Evolutionary conservation across 805 yeast genomes (phyloP), one percentile per base, ranked within the genome.

Genomic region (Lipomyces yamanashiensis): DNA sequence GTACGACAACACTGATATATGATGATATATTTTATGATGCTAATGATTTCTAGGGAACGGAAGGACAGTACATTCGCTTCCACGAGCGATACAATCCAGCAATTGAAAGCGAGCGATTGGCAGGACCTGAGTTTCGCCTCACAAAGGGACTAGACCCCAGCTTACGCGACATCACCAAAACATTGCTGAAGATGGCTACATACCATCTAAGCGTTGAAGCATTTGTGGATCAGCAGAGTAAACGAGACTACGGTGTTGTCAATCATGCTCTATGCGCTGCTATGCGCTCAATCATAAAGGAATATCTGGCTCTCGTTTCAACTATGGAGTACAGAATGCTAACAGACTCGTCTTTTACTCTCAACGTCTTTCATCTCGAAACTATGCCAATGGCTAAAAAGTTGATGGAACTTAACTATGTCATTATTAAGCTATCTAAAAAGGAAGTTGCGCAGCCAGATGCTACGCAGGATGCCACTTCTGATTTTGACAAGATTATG

Each of bases 81-180:
- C 81, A 87, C 39, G 88, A 85, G 49, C 78, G 80, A 21, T 90
- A 84, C 71, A 84, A 85, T 70, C 85, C 86, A 0, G 62, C 65
- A 0, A 72, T 75, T 40, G 76, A 74, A 9, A 77, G 75, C 13
- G 78, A 81, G 40, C 74, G 82, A 50, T 75, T 87, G 2, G 74
- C 73, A 13, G 96, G 96, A 0, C 96, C 96, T 0, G 93, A 88
- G 63, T 92, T 82, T 74, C 82, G 85, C 66, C 82, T 91, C 33
- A 87, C 89, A 48, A 87, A 85, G 68, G 85, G 84, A 62, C 77
- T 95, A 70, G 96, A 90, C 71, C 81, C 88, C 1, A 84, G 92
- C 33, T 78, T 90, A 62, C 88, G 88, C 71, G 88, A 88, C 60
- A 80, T 90, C 15, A 82, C 91, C 9, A 84, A 84, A 69, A 80